Evolutionary conservation across 257 asterid species (phyloP), one percentile per base, ranked within the genome.

Genomic region (Orobanche coerulescens): DNA sequence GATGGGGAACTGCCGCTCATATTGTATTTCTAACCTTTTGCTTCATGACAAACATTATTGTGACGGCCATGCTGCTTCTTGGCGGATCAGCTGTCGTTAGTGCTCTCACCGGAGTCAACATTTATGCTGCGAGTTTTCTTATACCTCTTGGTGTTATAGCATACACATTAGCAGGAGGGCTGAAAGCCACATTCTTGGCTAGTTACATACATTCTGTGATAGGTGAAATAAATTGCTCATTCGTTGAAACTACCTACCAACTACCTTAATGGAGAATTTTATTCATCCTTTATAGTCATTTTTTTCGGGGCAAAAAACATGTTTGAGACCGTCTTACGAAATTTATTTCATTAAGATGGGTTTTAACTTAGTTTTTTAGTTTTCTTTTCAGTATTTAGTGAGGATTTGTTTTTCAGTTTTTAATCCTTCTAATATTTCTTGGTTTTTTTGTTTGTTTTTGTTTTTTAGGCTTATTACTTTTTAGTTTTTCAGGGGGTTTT

Each of bases 1-100:
- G 97, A 75, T 90, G 96, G 96, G 97, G 97, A 70, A 87, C 96
- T 31, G 76, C 83, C 2, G 95, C 97, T 66, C 97, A 87, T 69
- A 57, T 87, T 4, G 92, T 90, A 34, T 90, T 87, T 71, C 84
- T 90, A 31, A 76, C 76, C 1, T 90, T 90, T 81, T 90, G 97
- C 81, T 85, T 90, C 82, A 56, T 83, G 90, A 90, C 96, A 5
- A 87, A 90, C 71, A 83, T 87, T 16, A 90, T 83, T 15, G 97
- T 90, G 5, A 90, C 96, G 3, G 97, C 97, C 58, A 90, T 90
- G 97, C 84, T 90, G 52, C 94, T 90, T 42, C 97, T 90, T 4
- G 96, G 97, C 19, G 97, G 97, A 40, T 90, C 97, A 1, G 95
- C 96, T 2, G 95, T 90, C 0, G 96, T 87, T 66, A 90, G 75